Percentiles rank a stretch among this genome's conserved stretches.
Conservation (phyloP, 140 eudicot genomes). For the Anethum foeniculum region DNA sequence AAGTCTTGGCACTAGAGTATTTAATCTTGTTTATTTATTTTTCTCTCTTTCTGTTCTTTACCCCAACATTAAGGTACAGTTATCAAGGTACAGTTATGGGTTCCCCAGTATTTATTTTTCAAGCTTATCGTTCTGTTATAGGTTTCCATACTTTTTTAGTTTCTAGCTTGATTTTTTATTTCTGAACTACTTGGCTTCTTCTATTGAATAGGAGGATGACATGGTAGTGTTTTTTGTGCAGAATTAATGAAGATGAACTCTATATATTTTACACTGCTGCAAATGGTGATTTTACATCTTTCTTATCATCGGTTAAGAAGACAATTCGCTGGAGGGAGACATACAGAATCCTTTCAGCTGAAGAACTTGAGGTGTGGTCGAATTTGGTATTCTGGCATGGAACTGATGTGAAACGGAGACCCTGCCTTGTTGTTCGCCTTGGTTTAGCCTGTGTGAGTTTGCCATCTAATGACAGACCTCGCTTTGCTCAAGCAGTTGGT, state of each 20-base stretch:
- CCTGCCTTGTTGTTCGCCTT: conserved; percentile 83
- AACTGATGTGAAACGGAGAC: conserved; percentile 51
- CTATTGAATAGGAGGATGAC: conserved; percentile 26
- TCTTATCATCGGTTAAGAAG: conserved; percentile 64
- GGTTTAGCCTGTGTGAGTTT: conserved; percentile 68
- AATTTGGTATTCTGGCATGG: conserved; percentile 92
- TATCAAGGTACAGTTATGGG: background rate
- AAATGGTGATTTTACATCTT: conserved; percentile 57
- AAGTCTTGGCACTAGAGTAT: background rate
- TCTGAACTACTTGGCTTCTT: conserved; percentile 12
- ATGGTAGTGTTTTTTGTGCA: conserved; percentile 40
- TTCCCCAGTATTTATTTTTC: background rate
- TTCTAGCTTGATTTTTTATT: background rate
- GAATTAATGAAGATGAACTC: conserved; percentile 68
- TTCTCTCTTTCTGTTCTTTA: background rate
- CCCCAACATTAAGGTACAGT: background rate
- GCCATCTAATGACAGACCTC: conserved; percentile 67
- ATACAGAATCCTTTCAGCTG: conserved; percentile 57
- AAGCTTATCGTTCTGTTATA: background rate
- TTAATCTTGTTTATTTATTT: background rate
- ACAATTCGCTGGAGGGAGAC: conserved; percentile 83
- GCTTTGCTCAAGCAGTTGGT: conserved; percentile 88
- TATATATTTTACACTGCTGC: conserved; percentile 64
- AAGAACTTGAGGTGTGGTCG: conserved; percentile 84
- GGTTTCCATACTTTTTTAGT: background rate